A percentile compares a stretch with the other conserved stretches of the same genome.
These are phyloP conservation scores for Pseudopyricularia cyperi DNA, from an alignment of 2,329 filamentous ascomycete genomes.

Conservation along the genomic window DNA sequence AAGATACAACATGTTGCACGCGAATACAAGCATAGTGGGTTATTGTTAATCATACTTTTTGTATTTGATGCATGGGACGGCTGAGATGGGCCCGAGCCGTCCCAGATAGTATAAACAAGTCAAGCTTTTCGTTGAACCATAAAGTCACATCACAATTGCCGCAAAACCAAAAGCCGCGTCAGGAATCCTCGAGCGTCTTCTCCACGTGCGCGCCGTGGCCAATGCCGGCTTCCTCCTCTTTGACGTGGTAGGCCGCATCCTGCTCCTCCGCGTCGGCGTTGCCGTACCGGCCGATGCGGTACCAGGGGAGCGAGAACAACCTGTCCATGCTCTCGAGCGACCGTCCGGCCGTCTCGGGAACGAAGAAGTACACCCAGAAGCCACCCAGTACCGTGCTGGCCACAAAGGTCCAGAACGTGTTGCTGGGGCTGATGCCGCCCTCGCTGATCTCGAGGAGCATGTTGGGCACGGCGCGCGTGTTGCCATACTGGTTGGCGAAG, in stretches of 20 bases:
- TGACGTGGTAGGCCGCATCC: slow-evolving; percentile 23
- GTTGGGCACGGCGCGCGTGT: slow-evolving; percentile 57
- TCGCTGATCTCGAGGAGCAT: slow-evolving; percentile 44
- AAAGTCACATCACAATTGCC: background rate
- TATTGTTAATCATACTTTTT: too few relatives aligned
- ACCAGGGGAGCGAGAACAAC: slow-evolving; percentile 50
- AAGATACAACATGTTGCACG: too few relatives aligned
- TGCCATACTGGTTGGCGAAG: slow-evolving; percentile 67
- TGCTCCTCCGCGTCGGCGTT: slow-evolving; percentile 35
- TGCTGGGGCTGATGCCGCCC: slow-evolving; percentile 40
- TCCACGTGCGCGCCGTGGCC: background rate
- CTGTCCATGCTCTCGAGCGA: slow-evolving; percentile 6
- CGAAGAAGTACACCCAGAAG: slow-evolving; percentile 52
- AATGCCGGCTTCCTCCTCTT: background rate
- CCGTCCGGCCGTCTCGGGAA: slow-evolving; percentile 38
- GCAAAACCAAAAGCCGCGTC: background rate
- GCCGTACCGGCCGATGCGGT: slow-evolving; percentile 49
- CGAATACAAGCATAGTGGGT: too few relatives aligned
- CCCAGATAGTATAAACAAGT: too few relatives aligned
- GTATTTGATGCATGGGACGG: too few relatives aligned
- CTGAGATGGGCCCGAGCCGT: too few relatives aligned
- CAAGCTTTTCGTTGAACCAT: background rate
- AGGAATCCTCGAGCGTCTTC: background rate
- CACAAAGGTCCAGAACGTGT: slow-evolving; percentile 66
- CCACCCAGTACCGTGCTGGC: slow-evolving; percentile 54